Conservation (phyloP, 257 asterid genomes). For the Leonotis leonurus region DNA sequence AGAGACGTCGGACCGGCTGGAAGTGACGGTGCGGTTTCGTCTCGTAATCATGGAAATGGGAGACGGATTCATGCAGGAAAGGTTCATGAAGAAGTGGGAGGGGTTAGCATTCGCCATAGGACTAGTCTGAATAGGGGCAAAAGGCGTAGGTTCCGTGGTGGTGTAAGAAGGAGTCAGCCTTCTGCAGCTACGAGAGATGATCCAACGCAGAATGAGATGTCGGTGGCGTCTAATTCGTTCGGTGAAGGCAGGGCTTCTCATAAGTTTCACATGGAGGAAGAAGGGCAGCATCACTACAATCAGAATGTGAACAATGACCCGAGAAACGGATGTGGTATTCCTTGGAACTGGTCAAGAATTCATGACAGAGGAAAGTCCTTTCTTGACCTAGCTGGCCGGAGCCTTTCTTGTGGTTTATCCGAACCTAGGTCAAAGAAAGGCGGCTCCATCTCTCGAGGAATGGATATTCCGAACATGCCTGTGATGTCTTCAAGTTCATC, state of each 20-base stretch:
- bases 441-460: conserved; percentile 11
- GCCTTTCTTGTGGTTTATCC: conserved; percentile 87
- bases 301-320: conserved; percentile 41
- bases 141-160: conserved; percentile 72
- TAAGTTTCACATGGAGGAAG: conserved; percentile 34
- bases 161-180: conserved; percentile 58
- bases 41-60: conserved; percentile 33
- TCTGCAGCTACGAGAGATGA: conserved; percentile 41
- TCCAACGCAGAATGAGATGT: conserved; percentile 59
- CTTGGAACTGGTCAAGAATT: conserved; percentile 92
- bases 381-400: conserved; percentile 86
- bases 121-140: conserved; percentile 41
- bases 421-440: conserved; percentile 63
- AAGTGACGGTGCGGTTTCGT: conserved; percentile 57
- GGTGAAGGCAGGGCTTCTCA: conserved; percentile 38
- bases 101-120: conserved; percentile 25
- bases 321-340: conserved; percentile 82
- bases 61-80: conserved; percentile 26
- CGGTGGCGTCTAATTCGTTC: conserved; percentile 83
- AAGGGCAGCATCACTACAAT: conserved; percentile 31
- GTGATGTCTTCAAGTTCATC: conserved; percentile 64
- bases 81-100: conserved; percentile 27
- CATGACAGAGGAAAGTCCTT: conserved; percentile 82
- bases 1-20: conserved; percentile 38
- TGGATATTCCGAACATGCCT: conserved; percentile 39